A percentile compares a stretch with the other conserved stretches of the same genome.
Evolutionary conservation across 192 early-diverging fungal genomes (phyloP).

Genomic region (Coemansia sp.): DNA sequence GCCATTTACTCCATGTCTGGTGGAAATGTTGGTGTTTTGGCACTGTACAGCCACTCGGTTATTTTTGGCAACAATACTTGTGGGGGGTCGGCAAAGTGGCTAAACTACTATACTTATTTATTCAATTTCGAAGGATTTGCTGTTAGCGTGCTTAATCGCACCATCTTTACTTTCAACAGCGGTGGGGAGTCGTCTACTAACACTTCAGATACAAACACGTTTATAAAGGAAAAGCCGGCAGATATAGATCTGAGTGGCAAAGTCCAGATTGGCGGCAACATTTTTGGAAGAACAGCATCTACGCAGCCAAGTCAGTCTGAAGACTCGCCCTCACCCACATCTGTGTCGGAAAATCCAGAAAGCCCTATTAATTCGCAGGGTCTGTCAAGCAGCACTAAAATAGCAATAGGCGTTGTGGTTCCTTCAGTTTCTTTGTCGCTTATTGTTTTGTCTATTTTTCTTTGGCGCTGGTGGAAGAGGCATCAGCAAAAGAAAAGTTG

Average conservation of each 20-base stretch:
- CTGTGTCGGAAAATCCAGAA: too few relatives aligned
- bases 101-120: constrained; percentile 5
- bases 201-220: not conserved
- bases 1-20: not conserved
- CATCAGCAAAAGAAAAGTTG: too few relatives aligned
- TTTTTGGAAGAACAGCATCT: not conserved
- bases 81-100: not conserved
- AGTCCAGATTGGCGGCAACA: not conserved
- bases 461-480: too few relatives aligned
- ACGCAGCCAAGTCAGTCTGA: not conserved
- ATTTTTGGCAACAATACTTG: not conserved
- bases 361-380: too few relatives aligned
- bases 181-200: not conserved
- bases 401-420: too few relatives aligned
- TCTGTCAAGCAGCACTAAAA: too few relatives aligned
- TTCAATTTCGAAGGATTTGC: not conserved
- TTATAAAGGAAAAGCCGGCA: not conserved
- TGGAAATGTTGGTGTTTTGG: not conserved
- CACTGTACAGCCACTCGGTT: constrained; percentile 5
- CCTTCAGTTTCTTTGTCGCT: too few relatives aligned
- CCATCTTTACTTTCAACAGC: not conserved
- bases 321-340: too few relatives aligned
- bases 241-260: constrained; percentile 2
- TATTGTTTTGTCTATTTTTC: too few relatives aligned
- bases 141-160: too few relatives aligned